Percentiles rank a stretch among this genome's conserved stretches.
phyloP scores from a whole-genome alignment of 2,329 filamentous ascomycete species.

The Diaporthe longicolla region DNA sequence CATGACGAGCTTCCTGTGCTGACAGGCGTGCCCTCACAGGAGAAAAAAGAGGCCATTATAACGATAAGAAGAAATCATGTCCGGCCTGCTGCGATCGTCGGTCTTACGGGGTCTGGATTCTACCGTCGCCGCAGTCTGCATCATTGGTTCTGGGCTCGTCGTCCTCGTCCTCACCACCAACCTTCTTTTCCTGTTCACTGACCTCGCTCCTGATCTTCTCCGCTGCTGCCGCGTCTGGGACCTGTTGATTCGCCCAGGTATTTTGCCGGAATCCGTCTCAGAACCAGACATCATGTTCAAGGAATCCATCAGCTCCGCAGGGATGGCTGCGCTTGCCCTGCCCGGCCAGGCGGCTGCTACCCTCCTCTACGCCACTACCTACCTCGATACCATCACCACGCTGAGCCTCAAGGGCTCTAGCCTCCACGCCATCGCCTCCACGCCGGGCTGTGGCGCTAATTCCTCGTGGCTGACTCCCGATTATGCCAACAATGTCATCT shows the following conservation, averaged over 20 bases:
- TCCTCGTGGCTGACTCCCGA: slow-evolving; percentile 75
- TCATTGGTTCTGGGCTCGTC: background rate
- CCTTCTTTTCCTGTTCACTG: slow-evolving; percentile 10
- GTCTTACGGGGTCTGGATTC: background rate
- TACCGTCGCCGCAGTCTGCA: background rate
- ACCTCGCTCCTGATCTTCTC: background rate
- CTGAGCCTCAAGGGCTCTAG: slow-evolving; percentile 57
- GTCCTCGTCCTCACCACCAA: background rate
- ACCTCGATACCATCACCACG: slow-evolving; percentile 63
- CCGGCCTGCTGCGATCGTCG: background rate
- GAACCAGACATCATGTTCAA: slow-evolving; percentile 41
- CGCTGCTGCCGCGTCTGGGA: slow-evolving; percentile 25
- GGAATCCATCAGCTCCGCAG: slow-evolving; percentile 41
- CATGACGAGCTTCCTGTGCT: slow-evolving; percentile 17
- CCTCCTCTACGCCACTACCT: slow-evolving; percentile 64
- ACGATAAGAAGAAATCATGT: slow-evolving; percentile 26
- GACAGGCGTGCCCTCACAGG: background rate
- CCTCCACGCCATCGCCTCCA: slow-evolving; percentile 59
- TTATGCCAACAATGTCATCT: slow-evolving; percentile 62
- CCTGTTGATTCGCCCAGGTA: slow-evolving; percentile 26
- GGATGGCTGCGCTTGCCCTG: slow-evolving; percentile 43
- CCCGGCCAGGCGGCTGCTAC: slow-evolving; percentile 53
- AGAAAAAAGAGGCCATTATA: background rate
- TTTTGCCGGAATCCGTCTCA: slow-evolving; percentile 10
- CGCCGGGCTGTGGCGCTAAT: slow-evolving; percentile 64